These are phyloP conservation scores for Leptographium flavum DNA, from an alignment of 2,329 filamentous ascomycete species.

Conservation along the genomic window DNA sequence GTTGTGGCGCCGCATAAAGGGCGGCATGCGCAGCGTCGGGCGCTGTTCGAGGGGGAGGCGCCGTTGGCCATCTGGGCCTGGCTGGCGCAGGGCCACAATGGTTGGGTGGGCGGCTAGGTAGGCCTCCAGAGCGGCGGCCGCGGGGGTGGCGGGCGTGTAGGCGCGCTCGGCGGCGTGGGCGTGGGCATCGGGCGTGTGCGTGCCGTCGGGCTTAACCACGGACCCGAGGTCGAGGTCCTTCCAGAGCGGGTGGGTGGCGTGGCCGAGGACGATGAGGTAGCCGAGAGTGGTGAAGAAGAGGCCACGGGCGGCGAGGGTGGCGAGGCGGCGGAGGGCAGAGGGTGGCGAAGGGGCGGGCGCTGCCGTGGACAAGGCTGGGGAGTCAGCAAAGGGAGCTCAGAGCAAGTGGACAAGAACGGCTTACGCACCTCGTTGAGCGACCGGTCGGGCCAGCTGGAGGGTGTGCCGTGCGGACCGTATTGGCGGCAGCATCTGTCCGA, in stretches of 20 bases:
- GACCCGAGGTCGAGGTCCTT: background rate
- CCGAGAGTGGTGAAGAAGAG: constrained; percentile 1
- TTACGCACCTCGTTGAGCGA: no score
- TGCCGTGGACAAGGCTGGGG: no score
- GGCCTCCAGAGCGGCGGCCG: constrained; percentile 48
- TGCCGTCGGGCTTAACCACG: background rate
- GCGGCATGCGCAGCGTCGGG: constrained; percentile 77
- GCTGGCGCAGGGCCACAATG: constrained; percentile 54
- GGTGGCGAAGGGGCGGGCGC: background rate
- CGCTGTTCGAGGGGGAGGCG: constrained; percentile 56
- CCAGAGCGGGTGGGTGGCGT: background rate
- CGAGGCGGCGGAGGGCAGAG: background rate
- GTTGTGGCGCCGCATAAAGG: constrained; percentile 53
- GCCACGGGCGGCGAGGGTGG: constrained; percentile 1
- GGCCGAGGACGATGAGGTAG: background rate
- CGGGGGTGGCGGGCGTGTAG: constrained; percentile 44
- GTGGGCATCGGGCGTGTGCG: background rate
- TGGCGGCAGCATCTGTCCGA: no score
- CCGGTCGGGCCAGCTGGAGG: no score
- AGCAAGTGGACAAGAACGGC: no score
- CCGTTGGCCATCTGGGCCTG: constrained; percentile 28
- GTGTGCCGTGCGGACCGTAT: no score
- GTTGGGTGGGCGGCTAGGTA: constrained; percentile 63
- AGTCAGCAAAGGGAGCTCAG: no score
- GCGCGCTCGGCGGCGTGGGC: background rate